Conservation (phyloP, 1,284 basidiomycete genomes). For the Phylloboletellus chloephorus region DNA sequence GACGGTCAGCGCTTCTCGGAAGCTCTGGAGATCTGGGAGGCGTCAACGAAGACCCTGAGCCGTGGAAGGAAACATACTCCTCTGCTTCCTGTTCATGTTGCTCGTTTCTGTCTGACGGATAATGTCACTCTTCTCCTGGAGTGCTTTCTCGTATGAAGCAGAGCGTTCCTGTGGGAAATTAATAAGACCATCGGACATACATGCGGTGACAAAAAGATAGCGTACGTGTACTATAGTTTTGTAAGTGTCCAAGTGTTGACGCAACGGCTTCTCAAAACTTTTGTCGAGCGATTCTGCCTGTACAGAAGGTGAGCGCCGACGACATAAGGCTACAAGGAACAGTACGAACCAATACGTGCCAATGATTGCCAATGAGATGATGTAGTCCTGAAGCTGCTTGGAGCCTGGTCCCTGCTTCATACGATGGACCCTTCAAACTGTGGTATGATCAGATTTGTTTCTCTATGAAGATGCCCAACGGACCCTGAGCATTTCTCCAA, state of each 20-base stretch:
- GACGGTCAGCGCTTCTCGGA: constrained; percentile 77
- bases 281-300: constrained; percentile 84
- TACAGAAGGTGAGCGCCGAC: constrained; percentile 5
- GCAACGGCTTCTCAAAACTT: constrained; percentile 85
- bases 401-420: constrained; percentile 71
- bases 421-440: constrained; percentile 74
- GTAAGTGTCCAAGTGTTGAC: constrained; percentile 81
- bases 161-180: constrained; percentile 61
- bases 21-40: constrained; percentile 71
- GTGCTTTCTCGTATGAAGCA: constrained; percentile 68
- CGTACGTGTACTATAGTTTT: constrained; percentile 65
- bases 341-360: constrained; percentile 74
- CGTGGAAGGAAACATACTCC: constrained; percentile 52
- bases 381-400: constrained; percentile 87
- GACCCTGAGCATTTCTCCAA: constrained; percentile 80
- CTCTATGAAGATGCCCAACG: constrained; percentile 24
- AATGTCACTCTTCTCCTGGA: constrained; percentile 77
- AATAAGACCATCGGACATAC: constrained; percentile 4
- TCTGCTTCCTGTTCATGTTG: constrained; percentile 79
- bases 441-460: constrained; percentile 6
- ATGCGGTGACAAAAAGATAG: constrained; percentile 11
- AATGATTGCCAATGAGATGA: constrained; percentile 89
- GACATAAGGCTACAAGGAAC: constrained; percentile 1
- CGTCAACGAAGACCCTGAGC: constrained; percentile 12
- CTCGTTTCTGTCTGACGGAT: constrained; percentile 88